These are phyloP conservation scores for Phytophthora aleatoria DNA, from an alignment of 352 stramenopile species.

Conservation along the genomic window DNA sequence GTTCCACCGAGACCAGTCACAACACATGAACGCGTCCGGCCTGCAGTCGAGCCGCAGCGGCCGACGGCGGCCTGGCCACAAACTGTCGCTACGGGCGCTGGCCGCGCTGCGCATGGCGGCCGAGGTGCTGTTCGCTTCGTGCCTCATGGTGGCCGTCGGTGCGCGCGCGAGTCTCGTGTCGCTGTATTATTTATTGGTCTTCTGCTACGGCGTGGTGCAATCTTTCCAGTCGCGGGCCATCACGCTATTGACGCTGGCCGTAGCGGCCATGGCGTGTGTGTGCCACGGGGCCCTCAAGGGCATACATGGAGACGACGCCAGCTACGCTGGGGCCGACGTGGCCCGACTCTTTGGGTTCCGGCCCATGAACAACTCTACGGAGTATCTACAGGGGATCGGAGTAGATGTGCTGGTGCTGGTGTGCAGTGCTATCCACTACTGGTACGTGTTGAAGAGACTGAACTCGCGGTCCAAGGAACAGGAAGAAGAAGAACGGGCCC, in stretches of 20 bases:
- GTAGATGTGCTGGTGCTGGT: constrained; percentile 67
- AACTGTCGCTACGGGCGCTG: constrained; percentile 30
- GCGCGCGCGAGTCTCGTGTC: constrained; percentile 64
- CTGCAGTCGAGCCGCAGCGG: constrained; percentile 9
- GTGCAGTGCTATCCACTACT: constrained; percentile 64
- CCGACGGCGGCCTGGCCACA: constrained; percentile 8
- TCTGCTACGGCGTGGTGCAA: constrained; percentile 63
- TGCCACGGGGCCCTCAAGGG: constrained; percentile 48
- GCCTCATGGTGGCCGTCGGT: constrained; percentile 55
- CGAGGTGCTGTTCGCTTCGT: constrained; percentile 53
- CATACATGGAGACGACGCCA: constrained; percentile 18
- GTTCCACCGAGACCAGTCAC: constrained; percentile 15
- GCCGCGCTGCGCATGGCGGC: constrained; percentile 25
- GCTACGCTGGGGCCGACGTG: constrained; percentile 25
- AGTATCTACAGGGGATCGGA: constrained; percentile 54
- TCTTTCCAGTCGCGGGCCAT: constrained; percentile 65
- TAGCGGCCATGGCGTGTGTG: constrained; percentile 50
- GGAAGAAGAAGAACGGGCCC: constrained; percentile 30
- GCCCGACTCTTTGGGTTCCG: constrained; percentile 52
- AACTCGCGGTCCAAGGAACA: constrained; percentile 27
- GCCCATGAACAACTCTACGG: constrained; percentile 35
- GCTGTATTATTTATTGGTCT: constrained; percentile 69
- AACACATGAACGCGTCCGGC: constrained; percentile 19
- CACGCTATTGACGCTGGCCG: constrained; percentile 47
- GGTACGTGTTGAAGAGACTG: constrained; percentile 58